Evolutionary conservation across 1,139 yeast genomes (phyloP), one percentile per base, ranked within the genome.

Genomic region (Casaregolazyma suthepensis): DNA sequence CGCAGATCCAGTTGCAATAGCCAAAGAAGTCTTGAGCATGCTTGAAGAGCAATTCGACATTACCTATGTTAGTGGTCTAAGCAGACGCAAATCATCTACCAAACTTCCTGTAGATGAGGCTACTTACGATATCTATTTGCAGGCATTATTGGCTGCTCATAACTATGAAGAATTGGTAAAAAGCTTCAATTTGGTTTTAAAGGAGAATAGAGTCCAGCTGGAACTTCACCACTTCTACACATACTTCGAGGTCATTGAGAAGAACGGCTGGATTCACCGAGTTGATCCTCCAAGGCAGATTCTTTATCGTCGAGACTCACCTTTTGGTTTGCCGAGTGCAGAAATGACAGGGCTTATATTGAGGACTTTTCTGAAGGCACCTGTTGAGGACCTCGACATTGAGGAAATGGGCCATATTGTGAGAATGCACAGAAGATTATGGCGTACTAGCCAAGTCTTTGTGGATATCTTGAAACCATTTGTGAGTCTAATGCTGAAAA

Each of bases 401-500:
- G 18, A 15, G 19, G 29, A 43, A n/a, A 35, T 42, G 5, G 37
- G 44, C 13, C 19, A 37, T 12, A 43, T 49, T 9, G 38, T 49
- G 2, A 29, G 31, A 10, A 20, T n/a, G 44, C 52, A 49, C 29
- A 23, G 52, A 15, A n/a, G 23, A 15, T 19, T 49, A 13, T 43
- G 52, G 46, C 44, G 45, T 15, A 43, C 52, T 35, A 43, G 37
- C 38, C 35, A 43, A 31, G 43, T 49, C 1, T 49, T 40, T 35
- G 52, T 49, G 6, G 52, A 49, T 7, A 42, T 49, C 12, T 20
- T 49, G 17, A 19, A 44, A 5, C 52, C 52, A 6, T 35, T 43
- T 29, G 48, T 49, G 23, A 43, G 35, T 19, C 38, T 43, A 18
- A 26, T 49, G 47, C 44, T 22, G 3, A 26, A 43, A n/a, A 42